These are phyloP conservation scores for Syncephalis fuscata DNA, from an alignment of 371 early-diverging fungal genomes.

Conservation along the genomic window DNA sequence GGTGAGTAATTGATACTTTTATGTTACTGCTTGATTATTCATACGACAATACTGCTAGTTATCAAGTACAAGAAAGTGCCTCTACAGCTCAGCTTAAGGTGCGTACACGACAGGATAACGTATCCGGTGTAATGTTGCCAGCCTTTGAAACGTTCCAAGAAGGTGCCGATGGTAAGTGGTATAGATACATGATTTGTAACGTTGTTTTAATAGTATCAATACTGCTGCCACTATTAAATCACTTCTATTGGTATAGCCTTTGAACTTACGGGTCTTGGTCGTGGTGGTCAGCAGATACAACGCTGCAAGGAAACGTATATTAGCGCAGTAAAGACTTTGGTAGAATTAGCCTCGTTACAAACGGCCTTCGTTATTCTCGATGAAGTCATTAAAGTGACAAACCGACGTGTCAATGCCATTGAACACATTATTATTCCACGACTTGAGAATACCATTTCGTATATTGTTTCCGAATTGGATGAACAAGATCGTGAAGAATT, in stretches of 20 bases:
- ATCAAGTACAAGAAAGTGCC: conserved; percentile 86
- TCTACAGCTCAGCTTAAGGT: conserved; percentile 84
- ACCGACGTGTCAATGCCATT: conserved; percentile 98
- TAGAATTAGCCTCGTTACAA: conserved; percentile 89
- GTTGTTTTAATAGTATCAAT: neutral
- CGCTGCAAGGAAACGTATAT: conserved; percentile 89
- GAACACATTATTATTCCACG: conserved; percentile 98
- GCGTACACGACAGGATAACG: conserved; percentile 87
- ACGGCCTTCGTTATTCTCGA: conserved; percentile 95
- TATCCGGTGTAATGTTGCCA: conserved; percentile 93
- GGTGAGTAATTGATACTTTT: conserved; percentile 18
- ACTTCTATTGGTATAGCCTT: conserved; percentile 32
- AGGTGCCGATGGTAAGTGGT: conserved; percentile 54
- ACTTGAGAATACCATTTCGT: conserved; percentile 95
- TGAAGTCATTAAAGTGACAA: conserved; percentile 97
- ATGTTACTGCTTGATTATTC: neutral
- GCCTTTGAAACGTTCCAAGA: conserved; percentile 77
- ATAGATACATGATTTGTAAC: neutral
- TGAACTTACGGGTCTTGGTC: conserved; percentile 93
- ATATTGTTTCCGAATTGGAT: conserved; percentile 96
- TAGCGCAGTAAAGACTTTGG: conserved; percentile 81
- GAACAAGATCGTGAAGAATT: conserved; percentile 99
- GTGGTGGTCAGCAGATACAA: conserved; percentile 95
- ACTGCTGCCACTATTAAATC: neutral
- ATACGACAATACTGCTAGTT: conserved; percentile 24